These are phyloP conservation scores for Lactifluus echinatus DNA, from an alignment of 768 basidiomycete species.

Conservation along the genomic window DNA sequence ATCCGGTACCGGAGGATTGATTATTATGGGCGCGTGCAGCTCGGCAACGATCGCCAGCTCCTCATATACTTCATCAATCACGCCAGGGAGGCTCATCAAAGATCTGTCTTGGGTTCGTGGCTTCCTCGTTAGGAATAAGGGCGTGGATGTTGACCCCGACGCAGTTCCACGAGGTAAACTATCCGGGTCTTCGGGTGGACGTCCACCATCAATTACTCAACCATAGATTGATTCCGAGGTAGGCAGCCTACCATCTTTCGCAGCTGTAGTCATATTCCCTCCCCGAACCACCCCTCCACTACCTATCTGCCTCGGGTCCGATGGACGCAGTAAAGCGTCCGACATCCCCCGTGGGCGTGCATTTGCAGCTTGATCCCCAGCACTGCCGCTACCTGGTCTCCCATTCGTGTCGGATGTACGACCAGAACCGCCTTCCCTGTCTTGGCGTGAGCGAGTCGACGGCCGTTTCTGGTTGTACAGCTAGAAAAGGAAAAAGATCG, in stretches of 20 bases:
- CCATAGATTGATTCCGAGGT: slow-evolving; percentile 15
- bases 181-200: slow-evolving; percentile 10
- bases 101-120: neutral
- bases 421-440: slow-evolving; percentile 32
- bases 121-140: slow-evolving; percentile 2
- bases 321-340: slow-evolving; percentile 40
- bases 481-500: slow-evolving; percentile 31
- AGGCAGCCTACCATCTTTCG: slow-evolving; percentile 21
- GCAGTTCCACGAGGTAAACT: slow-evolving; percentile 2
- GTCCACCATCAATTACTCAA: slow-evolving; percentile 16
- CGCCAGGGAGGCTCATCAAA: neutral
- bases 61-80: slow-evolving; percentile 6
- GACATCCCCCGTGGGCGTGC: slow-evolving; percentile 64
- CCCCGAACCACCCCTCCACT: slow-evolving; percentile 14
- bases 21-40: slow-evolving; percentile 8
- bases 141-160: slow-evolving; percentile 2
- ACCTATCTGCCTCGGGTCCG: slow-evolving; percentile 11
- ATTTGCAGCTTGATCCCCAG: slow-evolving; percentile 30
- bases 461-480: slow-evolving; percentile 74
- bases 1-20: neutral
- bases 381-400: slow-evolving; percentile 29
- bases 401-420: slow-evolving; percentile 18
- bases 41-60: slow-evolving; percentile 11
- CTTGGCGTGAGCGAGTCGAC: slow-evolving; percentile 42
- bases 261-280: slow-evolving; percentile 7